Percentiles rank a stretch among this genome's conserved stretches.
Conservation (phyloP, 495 filamentous ascomycete genomes). For the Penicillium desertorum region DNA sequence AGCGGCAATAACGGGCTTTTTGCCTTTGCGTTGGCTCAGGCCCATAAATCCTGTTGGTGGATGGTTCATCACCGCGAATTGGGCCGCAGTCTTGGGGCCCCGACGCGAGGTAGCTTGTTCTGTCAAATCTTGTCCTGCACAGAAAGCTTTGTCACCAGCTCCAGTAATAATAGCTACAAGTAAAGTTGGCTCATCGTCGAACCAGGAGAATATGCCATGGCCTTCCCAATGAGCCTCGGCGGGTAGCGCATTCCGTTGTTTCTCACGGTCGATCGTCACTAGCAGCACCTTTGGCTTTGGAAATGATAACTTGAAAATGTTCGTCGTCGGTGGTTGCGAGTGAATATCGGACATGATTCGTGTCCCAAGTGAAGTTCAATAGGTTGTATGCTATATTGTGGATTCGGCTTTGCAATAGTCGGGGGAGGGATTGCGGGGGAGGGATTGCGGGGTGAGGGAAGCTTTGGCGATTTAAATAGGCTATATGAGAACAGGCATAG, state of each 20-base stretch:
- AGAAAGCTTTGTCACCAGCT: constrained; percentile 50
- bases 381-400: not conserved
- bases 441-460: not conserved
- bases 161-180: constrained; percentile 41
- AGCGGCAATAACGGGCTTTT: constrained; percentile 64
- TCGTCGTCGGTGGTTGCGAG: constrained; percentile 19
- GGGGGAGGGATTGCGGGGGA: not conserved
- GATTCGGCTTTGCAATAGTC: not conserved
- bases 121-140: constrained; percentile 49
- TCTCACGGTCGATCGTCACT: constrained; percentile 38
- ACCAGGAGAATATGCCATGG: constrained; percentile 46
- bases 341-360: constrained; percentile 9
- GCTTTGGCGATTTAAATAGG: not conserved
- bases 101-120: constrained; percentile 22
- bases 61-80: constrained; percentile 19
- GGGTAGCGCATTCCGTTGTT: constrained; percentile 44
- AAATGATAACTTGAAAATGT: constrained; percentile 29
- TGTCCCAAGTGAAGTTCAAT: not conserved
- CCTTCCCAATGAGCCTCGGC: constrained; percentile 46
- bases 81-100: constrained; percentile 8
- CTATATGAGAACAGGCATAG: not conserved
- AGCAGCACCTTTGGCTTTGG: constrained; percentile 36
- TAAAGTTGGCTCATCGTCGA: constrained; percentile 49
- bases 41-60: constrained; percentile 31
- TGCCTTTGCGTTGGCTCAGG: constrained; percentile 31